phyloP scores from a whole-genome alignment of 768 basidiomycete species.

The Podaxis sp. region DNA sequence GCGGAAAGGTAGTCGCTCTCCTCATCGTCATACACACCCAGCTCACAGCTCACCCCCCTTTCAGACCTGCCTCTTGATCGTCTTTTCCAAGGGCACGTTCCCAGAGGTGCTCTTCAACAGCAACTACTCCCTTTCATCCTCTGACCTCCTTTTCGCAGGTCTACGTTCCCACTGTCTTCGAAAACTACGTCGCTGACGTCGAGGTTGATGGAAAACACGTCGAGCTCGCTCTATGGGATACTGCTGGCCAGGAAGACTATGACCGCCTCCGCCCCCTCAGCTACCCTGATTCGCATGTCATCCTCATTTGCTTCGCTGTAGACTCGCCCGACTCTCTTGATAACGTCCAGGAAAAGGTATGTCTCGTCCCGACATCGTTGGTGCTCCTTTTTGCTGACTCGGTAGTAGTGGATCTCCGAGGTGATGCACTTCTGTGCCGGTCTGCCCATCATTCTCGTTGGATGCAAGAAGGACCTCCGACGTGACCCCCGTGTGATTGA shows the following conservation, averaged over 20 bases:
- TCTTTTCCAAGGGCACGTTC: slow-evolving; percentile 96
- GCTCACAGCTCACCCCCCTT: not conserved
- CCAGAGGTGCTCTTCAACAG: slow-evolving; percentile 64
- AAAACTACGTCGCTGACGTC: slow-evolving; percentile 99
- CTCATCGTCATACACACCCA: not conserved
- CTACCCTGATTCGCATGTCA: slow-evolving; percentile 99
- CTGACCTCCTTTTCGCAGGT: slow-evolving; percentile 49
- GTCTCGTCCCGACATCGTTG: slow-evolving; percentile 20
- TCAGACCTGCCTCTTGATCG: slow-evolving; percentile 90
- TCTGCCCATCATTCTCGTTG: slow-evolving; percentile 94
- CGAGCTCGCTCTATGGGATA: slow-evolving; percentile 99
- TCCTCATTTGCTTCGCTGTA: slow-evolving; percentile 97
- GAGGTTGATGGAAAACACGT: slow-evolving; percentile 99
- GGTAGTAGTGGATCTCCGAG: slow-evolving; percentile 90
- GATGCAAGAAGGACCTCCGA: slow-evolving; percentile 98
- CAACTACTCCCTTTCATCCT: not conserved
- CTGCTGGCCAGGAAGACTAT: slow-evolving; percentile 98
- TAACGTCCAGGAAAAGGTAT: slow-evolving; percentile 99
- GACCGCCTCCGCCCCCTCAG: slow-evolving; percentile 96
- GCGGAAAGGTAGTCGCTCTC: slow-evolving; percentile 67
- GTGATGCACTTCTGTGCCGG: slow-evolving; percentile 97
- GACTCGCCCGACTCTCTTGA: slow-evolving; percentile 98
- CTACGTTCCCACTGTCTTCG: slow-evolving; percentile 98
- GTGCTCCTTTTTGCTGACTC: slow-evolving; percentile 4
- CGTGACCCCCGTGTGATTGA: slow-evolving; percentile 91